Evolutionary conservation across 164 flowering plant species (phyloP).

Genomic region (Kingdonia uniflora): DNA sequence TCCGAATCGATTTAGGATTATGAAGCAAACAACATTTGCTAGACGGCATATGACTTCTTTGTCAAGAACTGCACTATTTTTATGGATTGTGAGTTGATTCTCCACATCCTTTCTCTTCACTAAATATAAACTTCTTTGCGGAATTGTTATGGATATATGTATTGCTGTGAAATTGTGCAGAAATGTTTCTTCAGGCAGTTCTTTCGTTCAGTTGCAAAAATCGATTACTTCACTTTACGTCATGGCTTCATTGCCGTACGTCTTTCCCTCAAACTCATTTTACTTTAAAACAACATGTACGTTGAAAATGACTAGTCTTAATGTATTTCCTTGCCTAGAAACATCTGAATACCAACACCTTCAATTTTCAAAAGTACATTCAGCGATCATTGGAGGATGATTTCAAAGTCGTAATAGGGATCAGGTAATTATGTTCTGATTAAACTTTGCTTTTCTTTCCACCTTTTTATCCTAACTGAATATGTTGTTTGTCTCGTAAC

Average conservation of each 20-base stretch:
- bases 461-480: too few relatives aligned
- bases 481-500: too few relatives aligned
- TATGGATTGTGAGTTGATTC: slow-evolving; percentile 45
- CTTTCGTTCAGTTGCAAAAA: slow-evolving; percentile 53
- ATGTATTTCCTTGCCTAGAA: too few relatives aligned
- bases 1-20: slow-evolving; percentile 46
- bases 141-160: neutral
- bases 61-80: slow-evolving; percentile 15
- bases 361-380: too few relatives aligned
- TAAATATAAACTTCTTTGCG: too few relatives aligned
- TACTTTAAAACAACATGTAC: too few relatives aligned
- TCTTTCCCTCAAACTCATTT: neutral
- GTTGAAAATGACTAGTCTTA: too few relatives aligned
- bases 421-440: too few relatives aligned
- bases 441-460: too few relatives aligned
- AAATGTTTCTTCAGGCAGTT: slow-evolving; percentile 43
- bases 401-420: too few relatives aligned
- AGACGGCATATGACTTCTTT: slow-evolving; percentile 33
- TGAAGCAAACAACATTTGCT: slow-evolving; percentile 51
- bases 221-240: slow-evolving; percentile 65
- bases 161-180: neutral
- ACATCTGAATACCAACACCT: too few relatives aligned
- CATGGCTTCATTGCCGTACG: slow-evolving; percentile 63
- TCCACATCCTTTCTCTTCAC: neutral
- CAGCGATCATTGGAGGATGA: too few relatives aligned